Percentiles rank a stretch among this genome's conserved stretches.
phyloP scores from a whole-genome alignment of 371 early-diverging fungal species.

The Syncephalastrum monosporum region DNA sequence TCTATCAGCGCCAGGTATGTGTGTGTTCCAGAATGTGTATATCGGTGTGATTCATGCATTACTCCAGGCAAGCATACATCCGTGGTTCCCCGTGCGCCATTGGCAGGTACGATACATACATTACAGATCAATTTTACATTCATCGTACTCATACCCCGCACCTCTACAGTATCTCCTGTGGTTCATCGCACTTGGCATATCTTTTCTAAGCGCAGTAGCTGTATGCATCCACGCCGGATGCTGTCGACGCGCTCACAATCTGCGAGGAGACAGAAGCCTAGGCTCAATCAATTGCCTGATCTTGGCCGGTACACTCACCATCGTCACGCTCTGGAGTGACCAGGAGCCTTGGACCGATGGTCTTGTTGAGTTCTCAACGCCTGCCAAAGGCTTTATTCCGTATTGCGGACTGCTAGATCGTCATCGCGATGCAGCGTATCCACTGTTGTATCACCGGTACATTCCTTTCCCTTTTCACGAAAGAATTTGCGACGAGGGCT shows the following conservation, averaged over 20 bases:
- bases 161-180: conserved; percentile 28
- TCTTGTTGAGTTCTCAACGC: conserved; percentile 28
- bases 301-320: conserved; percentile 10
- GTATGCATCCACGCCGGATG: conserved; percentile 32
- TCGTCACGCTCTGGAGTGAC: conserved; percentile 20
- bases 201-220: conserved; percentile 19
- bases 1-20: conserved; percentile 29
- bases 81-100: conserved; percentile 36
- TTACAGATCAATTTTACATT: neutral
- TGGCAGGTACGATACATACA: conserved; percentile 30
- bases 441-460: conserved; percentile 37
- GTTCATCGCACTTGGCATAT: conserved; percentile 26
- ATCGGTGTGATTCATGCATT: no score
- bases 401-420: conserved; percentile 28
- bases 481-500: neutral
- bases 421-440: conserved; percentile 27
- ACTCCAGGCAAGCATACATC: conserved; percentile 25
- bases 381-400: conserved; percentile 32
- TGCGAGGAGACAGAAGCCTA: conserved; percentile 31
- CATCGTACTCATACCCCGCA: neutral
- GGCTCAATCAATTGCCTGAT: conserved; percentile 23
- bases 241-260: conserved; percentile 25
- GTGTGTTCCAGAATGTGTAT: neutral
- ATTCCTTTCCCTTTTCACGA: neutral
- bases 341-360: conserved; percentile 45